Conservation (phyloP, 441 rosid species). For the Croton laevigatus region DNA sequence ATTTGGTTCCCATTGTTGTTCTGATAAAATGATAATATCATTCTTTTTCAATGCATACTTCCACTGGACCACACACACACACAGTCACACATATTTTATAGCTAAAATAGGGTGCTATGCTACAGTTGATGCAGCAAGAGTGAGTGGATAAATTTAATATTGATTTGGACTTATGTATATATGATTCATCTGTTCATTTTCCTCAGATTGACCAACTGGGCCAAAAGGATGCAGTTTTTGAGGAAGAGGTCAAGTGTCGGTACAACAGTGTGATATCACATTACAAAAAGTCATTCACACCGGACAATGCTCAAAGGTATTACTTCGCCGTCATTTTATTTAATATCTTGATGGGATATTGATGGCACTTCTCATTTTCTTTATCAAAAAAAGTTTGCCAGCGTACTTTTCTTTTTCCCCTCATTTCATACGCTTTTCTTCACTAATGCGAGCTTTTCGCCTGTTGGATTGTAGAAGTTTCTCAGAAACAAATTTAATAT, state of each 20-base stretch:
- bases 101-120: not conserved
- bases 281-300: constrained; percentile 91
- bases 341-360: not conserved
- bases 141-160: not conserved
- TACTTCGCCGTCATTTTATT: not conserved
- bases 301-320: constrained; percentile 89
- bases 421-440: not conserved
- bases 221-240: constrained; percentile 66
- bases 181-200: constrained; percentile 19
- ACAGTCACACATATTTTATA: not conserved
- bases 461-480: not conserved
- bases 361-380: too few relatives aligned
- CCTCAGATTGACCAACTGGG: constrained; percentile 75
- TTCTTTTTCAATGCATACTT: not conserved
- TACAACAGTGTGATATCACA: constrained; percentile 74
- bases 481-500: not conserved
- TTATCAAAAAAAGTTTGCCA: too few relatives aligned
- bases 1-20: not conserved
- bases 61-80: too few relatives aligned
- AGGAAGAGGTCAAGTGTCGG: constrained; percentile 79
- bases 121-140: not conserved
- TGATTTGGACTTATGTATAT: not conserved
- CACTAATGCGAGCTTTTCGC: not conserved
- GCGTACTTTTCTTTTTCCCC: too few relatives aligned
- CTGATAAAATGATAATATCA: not conserved